Conservation (phyloP, 1,284 basidiomycete species). For the Pascua sp. region DNA sequence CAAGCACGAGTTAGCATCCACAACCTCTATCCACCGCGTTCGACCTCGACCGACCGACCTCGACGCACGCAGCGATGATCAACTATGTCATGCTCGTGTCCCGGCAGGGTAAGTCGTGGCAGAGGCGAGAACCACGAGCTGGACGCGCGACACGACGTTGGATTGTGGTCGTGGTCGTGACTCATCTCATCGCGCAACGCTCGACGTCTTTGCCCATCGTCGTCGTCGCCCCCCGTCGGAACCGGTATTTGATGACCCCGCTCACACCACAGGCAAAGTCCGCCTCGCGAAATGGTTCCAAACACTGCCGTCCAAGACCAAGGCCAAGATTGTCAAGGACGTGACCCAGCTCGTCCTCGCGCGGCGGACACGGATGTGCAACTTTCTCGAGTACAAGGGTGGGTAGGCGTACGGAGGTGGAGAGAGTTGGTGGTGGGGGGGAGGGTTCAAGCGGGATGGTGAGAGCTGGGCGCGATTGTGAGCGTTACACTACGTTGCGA, state of each 20-base stretch:
- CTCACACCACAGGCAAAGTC: constrained; percentile 73
- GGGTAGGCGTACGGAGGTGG: constrained; percentile 20
- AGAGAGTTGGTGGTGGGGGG: too few relatives aligned
- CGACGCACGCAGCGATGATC: constrained; percentile 56
- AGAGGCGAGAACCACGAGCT: too few relatives aligned
- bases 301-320: constrained; percentile 88
- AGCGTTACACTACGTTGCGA: not conserved
- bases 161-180: too few relatives aligned
- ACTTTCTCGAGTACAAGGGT: constrained; percentile 99
- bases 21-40: not conserved
- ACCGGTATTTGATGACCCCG: not conserved
- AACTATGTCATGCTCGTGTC: constrained; percentile 89
- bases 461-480: not conserved
- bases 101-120: constrained; percentile 67
- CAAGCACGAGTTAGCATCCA: constrained; percentile 1
- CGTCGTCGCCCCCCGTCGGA: too few relatives aligned
- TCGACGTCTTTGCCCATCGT: constrained; percentile 4
- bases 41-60: not conserved
- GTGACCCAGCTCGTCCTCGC: constrained; percentile 97
- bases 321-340: constrained; percentile 98
- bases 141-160: too few relatives aligned
- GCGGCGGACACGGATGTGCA: constrained; percentile 96
- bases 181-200: too few relatives aligned
- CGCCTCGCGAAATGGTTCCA: constrained; percentile 98
- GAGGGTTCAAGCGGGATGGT: too few relatives aligned